A percentile compares a stretch with the other conserved stretches of the same genome.
Conservation (phyloP, 2,329 filamentous ascomycete species). For the Cryphonectria parasitica region DNA sequence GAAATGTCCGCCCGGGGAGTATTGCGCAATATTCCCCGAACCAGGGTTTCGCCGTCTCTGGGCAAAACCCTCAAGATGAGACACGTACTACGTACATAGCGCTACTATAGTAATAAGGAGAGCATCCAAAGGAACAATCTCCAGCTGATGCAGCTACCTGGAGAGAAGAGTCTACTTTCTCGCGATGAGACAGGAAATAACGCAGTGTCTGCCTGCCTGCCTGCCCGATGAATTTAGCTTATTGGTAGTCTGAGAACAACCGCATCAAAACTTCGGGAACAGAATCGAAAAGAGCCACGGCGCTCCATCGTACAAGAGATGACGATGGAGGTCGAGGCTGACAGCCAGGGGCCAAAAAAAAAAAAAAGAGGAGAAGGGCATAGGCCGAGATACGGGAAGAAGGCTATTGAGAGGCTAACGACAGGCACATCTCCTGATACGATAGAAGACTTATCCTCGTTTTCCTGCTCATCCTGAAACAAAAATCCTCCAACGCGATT, state of each 20-base stretch:
- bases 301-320: not conserved
- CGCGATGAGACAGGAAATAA: not conserved
- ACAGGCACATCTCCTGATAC: not conserved
- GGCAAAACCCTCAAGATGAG: not conserved
- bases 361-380: not conserved
- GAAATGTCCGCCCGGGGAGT: not conserved
- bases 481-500: no score
- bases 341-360: not conserved
- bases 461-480: not conserved
- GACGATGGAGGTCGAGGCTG: not conserved
- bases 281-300: not conserved
- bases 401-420: not conserved
- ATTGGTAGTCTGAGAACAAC: no score
- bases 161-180: no score
- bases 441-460: not conserved
- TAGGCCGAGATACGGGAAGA: not conserved
- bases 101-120: no score
- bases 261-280: not conserved
- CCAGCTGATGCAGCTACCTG: not conserved
- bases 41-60: not conserved
- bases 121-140: no score
- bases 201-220: no score
- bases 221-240: no score
- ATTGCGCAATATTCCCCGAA: not conserved
- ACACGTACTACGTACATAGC: not conserved